Evolutionary conservation across 2,329 filamentous ascomycete species (phyloP).

Genomic region (Xylariaceae sp.): DNA sequence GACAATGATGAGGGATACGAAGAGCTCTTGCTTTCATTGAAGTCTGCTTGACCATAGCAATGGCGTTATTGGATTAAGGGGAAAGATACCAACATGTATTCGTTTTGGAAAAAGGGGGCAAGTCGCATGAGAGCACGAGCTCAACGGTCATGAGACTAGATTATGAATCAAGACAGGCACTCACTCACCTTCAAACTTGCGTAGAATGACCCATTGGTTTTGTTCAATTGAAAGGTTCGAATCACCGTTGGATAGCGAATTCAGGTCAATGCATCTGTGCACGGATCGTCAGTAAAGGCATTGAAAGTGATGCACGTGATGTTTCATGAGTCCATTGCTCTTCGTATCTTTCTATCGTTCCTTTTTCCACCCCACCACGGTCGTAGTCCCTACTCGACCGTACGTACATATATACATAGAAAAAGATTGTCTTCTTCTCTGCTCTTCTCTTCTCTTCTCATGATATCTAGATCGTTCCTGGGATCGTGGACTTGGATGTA

Average conservation of each 20-base stretch:
- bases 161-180: neutral
- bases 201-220: neutral
- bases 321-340: neutral
- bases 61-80: constrained; percentile 18
- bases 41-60: constrained; percentile 6
- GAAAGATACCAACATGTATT: constrained; percentile 18
- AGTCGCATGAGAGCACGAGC: neutral
- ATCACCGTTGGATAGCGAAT: neutral
- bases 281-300: neutral
- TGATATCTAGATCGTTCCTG: neutral
- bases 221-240: neutral
- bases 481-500: too few relatives aligned
- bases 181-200: neutral
- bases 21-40: neutral
- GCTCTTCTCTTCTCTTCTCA: neutral
- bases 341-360: constrained; percentile 1
- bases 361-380: neutral
- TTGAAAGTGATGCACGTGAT: neutral
- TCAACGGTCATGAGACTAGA: neutral
- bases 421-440: neutral
- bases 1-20: constrained; percentile 9
- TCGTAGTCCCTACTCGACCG: neutral
- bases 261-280: neutral
- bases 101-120: constrained; percentile 6
- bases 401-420: constrained; percentile 3